A percentile compares a stretch with the other conserved stretches of the same genome.
Evolutionary conservation across 2,329 filamentous ascomycete species (phyloP).

Genomic region (Nigrospora osmanthi): DNA sequence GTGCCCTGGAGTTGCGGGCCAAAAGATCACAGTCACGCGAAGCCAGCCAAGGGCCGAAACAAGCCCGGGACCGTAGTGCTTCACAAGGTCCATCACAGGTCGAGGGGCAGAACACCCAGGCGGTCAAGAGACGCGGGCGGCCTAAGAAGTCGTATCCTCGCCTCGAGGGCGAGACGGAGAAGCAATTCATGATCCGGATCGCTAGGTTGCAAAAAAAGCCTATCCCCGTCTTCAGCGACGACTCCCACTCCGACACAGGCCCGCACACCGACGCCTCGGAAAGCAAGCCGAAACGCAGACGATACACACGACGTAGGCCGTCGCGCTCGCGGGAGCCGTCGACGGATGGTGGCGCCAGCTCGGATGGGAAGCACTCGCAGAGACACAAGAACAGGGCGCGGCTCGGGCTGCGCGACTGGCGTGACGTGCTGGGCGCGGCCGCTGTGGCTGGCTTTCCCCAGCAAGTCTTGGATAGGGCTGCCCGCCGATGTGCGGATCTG

Average conservation of each 20-base stretch:
- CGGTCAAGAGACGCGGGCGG: slow-evolving; percentile 24
- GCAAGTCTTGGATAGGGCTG: slow-evolving; percentile 57
- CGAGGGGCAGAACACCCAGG: not conserved
- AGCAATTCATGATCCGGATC: slow-evolving; percentile 38
- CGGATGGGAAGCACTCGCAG: not conserved
- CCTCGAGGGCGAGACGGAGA: slow-evolving; percentile 34
- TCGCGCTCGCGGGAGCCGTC: not conserved
- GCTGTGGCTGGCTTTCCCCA: slow-evolving; percentile 63
- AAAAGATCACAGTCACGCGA: not conserved
- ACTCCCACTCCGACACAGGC: not conserved
- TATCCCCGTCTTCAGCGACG: slow-evolving; percentile 10
- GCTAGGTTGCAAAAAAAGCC: slow-evolving; percentile 31
- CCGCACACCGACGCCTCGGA: not conserved
- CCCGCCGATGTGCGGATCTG: slow-evolving; percentile 65
- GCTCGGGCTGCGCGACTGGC: slow-evolving; percentile 63
- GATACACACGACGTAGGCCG: not conserved
- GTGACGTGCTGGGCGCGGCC: slow-evolving; percentile 73
- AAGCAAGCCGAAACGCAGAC: not conserved
- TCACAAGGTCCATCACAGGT: too few relatives aligned
- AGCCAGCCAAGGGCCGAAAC: too few relatives aligned
- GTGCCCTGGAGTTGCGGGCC: not conserved
- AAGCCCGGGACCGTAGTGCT: too few relatives aligned
- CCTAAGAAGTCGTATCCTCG: slow-evolving; percentile 31
- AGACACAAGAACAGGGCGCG: slow-evolving; percentile 8
- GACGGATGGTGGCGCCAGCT: not conserved